Base-by-base conservation (phyloP, 305 asterid species). In the Fraxinus paxiana region DNA sequence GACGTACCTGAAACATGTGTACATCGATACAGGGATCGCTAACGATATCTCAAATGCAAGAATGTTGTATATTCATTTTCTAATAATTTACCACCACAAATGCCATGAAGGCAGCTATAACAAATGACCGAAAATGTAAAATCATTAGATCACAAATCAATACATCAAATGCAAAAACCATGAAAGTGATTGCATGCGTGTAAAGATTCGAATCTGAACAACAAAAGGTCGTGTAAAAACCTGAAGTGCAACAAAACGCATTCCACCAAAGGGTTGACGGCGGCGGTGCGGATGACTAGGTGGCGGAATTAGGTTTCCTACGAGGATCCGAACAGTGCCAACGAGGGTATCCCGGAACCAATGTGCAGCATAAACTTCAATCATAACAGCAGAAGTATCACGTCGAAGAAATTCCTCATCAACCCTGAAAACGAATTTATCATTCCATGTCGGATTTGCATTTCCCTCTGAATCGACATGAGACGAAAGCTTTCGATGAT, bases 371-470 rank as follows among this genome's bases (percentile, higher is more conserved):
- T 84, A 81, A 80, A 94, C 89, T 73, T 94, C 94, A 34, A 94
- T 94, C 89, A 90, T 90, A 65, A 94, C 94, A 35, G 98, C 96
- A 2, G 98, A 92, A 59, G 85, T 91, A 18, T 94, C 98, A 8
- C 67, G 85, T 0, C 77, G 83, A 65, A 94, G 95, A 70, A 92
- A 94, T 1, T 91, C 94, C n/a, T 94, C 97, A 75, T 92, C 96
- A 69, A 94, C 97, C 86, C 93, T 85, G 80, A 93, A 94, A 13
- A 94, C 98, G 84, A 94, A 93, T 77, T 94, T 94, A 1, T 94
- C 98, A 31, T 94, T 94, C 98, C 98, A 94, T 1, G 97, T 92
- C 0, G 98, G 97, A 24, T 88, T 92, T 75, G 85, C 88, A 72
- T 86, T 88, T 18, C 97, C 97, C 59, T 89, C 92, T 0, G 78